A percentile compares a stretch with the other conserved stretches of the same genome.
Conservation (phyloP, 2,329 filamentous ascomycete genomes). For the Cladophialophora bantiana region DNA sequence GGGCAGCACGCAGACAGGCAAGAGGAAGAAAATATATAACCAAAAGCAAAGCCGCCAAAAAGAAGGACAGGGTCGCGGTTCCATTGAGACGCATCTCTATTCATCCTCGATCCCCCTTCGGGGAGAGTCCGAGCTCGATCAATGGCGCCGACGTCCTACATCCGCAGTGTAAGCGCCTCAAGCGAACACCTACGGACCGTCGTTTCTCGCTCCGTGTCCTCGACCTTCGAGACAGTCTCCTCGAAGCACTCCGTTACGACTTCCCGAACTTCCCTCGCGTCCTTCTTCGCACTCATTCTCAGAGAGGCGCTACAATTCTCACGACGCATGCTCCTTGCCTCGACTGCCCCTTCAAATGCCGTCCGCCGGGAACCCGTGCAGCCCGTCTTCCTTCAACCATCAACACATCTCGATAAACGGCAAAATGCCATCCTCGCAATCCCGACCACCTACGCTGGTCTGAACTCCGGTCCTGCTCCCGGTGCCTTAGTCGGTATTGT, state of each 20-base stretch:
- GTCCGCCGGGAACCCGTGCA: conserved; percentile 15
- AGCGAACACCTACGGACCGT: conserved; percentile 23
- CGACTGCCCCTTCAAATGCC: background rate
- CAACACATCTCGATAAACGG: conserved; percentile 32
- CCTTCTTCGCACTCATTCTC: conserved; percentile 39
- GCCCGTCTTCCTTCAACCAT: conserved; percentile 25
- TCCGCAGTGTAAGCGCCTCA: conserved; percentile 18
- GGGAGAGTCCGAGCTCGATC: background rate
- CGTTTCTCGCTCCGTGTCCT: conserved; percentile 28
- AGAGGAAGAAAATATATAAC: conserved; percentile 2
- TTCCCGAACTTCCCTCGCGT: conserved; percentile 31
- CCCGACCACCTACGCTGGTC: conserved; percentile 66
- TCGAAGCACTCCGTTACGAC: conserved; percentile 12
- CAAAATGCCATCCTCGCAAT: conserved; percentile 55
- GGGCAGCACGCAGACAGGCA: conserved; percentile 19
- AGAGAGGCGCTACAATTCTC: conserved; percentile 28
- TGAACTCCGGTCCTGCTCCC: conserved; percentile 59
- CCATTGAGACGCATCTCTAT: background rate
- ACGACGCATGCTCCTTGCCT: conserved; percentile 21
- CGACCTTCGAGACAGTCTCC: conserved; percentile 18
- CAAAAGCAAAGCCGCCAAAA: background rate
- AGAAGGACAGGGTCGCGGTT: background rate
- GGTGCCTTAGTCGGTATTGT: conserved; percentile 56
- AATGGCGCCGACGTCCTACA: conserved; percentile 33
- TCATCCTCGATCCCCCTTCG: background rate